Conservation (phyloP, 2,329 filamentous ascomycete genomes). For the Emericellopsis cladophorae region DNA sequence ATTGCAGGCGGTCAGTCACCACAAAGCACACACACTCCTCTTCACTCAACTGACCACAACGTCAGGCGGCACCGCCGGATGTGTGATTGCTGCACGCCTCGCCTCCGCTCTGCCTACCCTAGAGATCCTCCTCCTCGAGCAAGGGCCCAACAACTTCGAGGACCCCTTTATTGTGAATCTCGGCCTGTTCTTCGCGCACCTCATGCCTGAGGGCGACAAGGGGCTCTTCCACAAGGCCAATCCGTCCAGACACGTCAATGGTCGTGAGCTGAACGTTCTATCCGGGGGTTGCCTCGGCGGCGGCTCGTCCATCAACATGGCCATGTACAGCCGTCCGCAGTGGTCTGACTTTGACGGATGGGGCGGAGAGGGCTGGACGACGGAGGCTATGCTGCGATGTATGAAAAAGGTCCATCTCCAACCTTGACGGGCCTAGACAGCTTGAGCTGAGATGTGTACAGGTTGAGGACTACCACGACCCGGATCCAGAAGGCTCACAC, state of each 20-base stretch:
- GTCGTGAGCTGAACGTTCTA: conserved; percentile 9
- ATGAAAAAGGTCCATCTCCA: conserved; percentile 6
- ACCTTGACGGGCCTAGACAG: background rate
- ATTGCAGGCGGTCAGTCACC: conserved; percentile 28
- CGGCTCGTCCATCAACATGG: conserved; percentile 19
- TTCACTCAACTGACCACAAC: conserved; percentile 15
- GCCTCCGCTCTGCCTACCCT: conserved; percentile 33
- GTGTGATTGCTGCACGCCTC: conserved; percentile 33
- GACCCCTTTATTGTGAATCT: conserved; percentile 34
- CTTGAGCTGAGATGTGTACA: conserved; percentile 5
- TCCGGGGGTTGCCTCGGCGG: conserved; percentile 15
- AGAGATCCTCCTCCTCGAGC: conserved; percentile 38
- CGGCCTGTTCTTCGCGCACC: conserved; percentile 17
- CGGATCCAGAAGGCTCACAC: conserved; percentile 27
- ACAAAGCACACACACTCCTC: background rate
- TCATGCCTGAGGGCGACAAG: conserved; percentile 8
- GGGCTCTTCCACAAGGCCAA: conserved; percentile 11
- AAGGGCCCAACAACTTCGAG: conserved; percentile 37
- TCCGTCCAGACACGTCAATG: conserved; percentile 9
- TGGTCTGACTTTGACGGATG: conserved; percentile 8
- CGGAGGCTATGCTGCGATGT: conserved; percentile 9
- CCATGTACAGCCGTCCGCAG: conserved; percentile 15
- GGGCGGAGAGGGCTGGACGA: conserved; percentile 7
- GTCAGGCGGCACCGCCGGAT: conserved; percentile 31
- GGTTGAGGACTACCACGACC: conserved; percentile 34